Percentiles rank a stretch among this genome's conserved stretches.
Evolutionary conservation across 2,329 filamentous ascomycete genomes (phyloP).

Genomic region (Clarireedia paspali): DNA sequence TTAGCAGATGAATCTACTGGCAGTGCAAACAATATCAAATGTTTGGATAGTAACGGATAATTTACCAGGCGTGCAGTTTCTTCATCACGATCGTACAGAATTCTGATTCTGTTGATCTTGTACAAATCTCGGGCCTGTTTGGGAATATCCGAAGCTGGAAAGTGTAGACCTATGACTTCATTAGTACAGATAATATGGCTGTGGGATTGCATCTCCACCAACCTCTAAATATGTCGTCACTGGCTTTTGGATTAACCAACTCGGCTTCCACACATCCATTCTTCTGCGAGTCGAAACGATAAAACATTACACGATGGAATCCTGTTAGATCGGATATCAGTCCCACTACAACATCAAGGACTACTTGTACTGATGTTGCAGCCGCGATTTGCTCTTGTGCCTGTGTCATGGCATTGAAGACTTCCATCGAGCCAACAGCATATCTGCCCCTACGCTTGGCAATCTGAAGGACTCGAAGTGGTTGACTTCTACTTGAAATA

Average conservation of each 20-base stretch:
- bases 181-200: background rate
- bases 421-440: constrained; percentile 63
- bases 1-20: background rate
- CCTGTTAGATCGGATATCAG: constrained; percentile 85
- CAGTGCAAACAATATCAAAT: background rate
- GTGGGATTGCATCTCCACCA: constrained; percentile 37
- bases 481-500: constrained; percentile 67
- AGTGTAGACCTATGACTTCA: background rate
- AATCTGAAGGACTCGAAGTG: constrained; percentile 66
- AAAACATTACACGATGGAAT: constrained; percentile 89
- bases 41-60: background rate
- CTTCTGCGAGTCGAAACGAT: constrained; percentile 65
- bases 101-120: constrained; percentile 79
- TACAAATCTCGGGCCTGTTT: constrained; percentile 82
- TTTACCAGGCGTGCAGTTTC: constrained; percentile 60
- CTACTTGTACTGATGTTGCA: constrained; percentile 60
- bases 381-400: constrained; percentile 79
- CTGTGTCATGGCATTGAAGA: constrained; percentile 87
- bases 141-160: constrained; percentile 78
- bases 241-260: constrained; percentile 72
- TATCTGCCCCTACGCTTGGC: constrained; percentile 62
- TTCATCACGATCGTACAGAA: constrained; percentile 79
- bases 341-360: constrained; percentile 75
- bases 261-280: constrained; percentile 69
- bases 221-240: constrained; percentile 78